Percentiles rank a stretch among this genome's conserved stretches.
Conservation (phyloP, 164 flowering plant genomes). For the Vitis labrusca region DNA sequence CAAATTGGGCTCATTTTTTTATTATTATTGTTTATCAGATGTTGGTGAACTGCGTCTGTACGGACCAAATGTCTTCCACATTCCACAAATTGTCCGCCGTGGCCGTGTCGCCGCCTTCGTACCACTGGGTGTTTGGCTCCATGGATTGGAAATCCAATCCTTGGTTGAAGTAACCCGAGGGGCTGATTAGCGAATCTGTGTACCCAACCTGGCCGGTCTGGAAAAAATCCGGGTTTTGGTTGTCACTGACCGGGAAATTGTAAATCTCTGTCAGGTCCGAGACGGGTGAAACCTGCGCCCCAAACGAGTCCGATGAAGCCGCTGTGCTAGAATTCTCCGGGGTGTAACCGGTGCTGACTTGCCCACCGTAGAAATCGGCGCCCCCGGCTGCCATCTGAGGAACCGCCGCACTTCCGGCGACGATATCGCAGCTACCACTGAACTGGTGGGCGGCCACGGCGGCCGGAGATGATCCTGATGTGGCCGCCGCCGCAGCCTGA, state of each 20-base stretch:
- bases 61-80: slow-evolving; percentile 52
- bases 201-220: slow-evolving; percentile 26
- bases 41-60: slow-evolving; percentile 51
- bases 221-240: slow-evolving; percentile 24
- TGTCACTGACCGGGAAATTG: slow-evolving; percentile 24
- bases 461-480: not conserved
- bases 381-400: not conserved
- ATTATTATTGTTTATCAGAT: not conserved
- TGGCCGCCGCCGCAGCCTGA: slow-evolving; percentile 50
- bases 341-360: slow-evolving; percentile 26
- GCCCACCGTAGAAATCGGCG: not conserved
- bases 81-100: slow-evolving; percentile 59
- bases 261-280: slow-evolving; percentile 50
- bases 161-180: slow-evolving; percentile 38
- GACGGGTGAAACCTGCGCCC: slow-evolving; percentile 42
- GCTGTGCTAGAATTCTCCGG: slow-evolving; percentile 55
- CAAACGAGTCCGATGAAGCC: slow-evolving; percentile 59
- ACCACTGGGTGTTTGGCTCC: slow-evolving; percentile 36
- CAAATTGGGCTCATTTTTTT: not conserved
- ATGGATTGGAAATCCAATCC: slow-evolving; percentile 34
- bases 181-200: slow-evolving; percentile 38
- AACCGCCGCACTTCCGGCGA: slow-evolving; percentile 4
- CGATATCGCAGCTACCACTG: slow-evolving; percentile 1
- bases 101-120: slow-evolving; percentile 37
- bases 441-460: slow-evolving; percentile 13